Evolutionary conservation across 176 grass and related monocot species (phyloP), one percentile per base, ranked within the genome.

Genomic region (Eragrostis curvula): DNA sequence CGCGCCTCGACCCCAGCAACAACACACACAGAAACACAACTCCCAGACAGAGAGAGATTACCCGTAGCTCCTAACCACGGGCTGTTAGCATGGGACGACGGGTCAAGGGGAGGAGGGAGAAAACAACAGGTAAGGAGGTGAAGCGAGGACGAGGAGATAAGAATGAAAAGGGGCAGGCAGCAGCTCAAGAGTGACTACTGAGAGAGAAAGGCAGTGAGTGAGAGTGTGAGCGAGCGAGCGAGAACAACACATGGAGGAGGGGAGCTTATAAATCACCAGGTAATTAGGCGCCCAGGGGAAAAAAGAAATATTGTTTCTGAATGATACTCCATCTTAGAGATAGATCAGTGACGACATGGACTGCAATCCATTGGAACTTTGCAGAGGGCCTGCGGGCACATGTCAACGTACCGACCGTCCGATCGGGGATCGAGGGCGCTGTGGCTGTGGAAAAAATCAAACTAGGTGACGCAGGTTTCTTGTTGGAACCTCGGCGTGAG

Each of bases 101-200:
- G 49, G 85, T 85, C 64, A 78, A 85, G 73, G 52, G 21, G 12
- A 23, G 28, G n/a, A 17, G 28, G 51, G 68, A 53, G 83, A 85
- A 85, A 85, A 70, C 82, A 85, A 77, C 83, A 85, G 64, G 83
- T 70, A 78, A 60, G 73, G 73, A 77, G 83, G 83, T 71, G 83
- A 78, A 85, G 83, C n/a, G 53, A 70, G 29, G 41, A 7, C 28
- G 74, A 70, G 74, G 83, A 49, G 83, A 85, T 78, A 78, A 78
- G 83, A 85, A 78, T 85, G 77, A 78, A 85, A 85, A 77, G 82
- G 21, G 53, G 50, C 61, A 15, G n/a, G n/a, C n/a, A 36, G 62
- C 61, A 66, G 49, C 70, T 6, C 16, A 18, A 57, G 53, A 68
- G 62, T 16, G 20, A 30, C 18, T n/a, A 79, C 27, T 0, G 76